Evolutionary conservation across 2,329 filamentous ascomycete species (phyloP).

Genomic region (Elsinoe fawcettii): DNA sequence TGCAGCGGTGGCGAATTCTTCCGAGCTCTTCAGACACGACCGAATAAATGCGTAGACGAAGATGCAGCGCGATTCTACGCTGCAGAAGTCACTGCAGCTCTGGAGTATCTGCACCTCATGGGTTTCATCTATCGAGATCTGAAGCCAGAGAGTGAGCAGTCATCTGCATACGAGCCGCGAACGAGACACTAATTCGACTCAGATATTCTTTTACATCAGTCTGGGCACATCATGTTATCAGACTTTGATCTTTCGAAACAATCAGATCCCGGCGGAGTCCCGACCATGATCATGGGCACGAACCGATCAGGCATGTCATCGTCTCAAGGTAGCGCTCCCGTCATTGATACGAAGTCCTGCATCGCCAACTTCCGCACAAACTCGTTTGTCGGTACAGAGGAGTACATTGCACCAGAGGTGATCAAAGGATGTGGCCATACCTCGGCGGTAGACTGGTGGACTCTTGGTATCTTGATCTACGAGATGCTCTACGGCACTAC

Average conservation of each 20-base stretch:
- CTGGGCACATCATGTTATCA: constrained; percentile 99
- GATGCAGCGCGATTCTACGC: constrained; percentile 97
- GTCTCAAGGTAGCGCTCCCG: constrained; percentile 59
- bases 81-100: constrained; percentile 88
- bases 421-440: constrained; percentile 98
- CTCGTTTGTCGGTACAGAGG: constrained; percentile 95
- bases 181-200: constrained; percentile 30
- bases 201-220: constrained; percentile 97
- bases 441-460: constrained; percentile 99
- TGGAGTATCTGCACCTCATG: constrained; percentile 97
- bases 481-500: constrained; percentile 99
- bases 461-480: constrained; percentile 90
- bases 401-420: constrained; percentile 97
- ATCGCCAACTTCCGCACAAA: constrained; percentile 98
- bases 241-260: constrained; percentile 98
- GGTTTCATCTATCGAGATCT: constrained; percentile 97
- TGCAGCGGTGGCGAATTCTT: constrained; percentile 99
- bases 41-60: constrained; percentile 94
- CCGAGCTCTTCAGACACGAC: constrained; percentile 86
- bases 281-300: constrained; percentile 87
- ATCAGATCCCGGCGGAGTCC: constrained; percentile 88
- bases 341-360: constrained; percentile 98
- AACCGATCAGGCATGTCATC: constrained; percentile 73
- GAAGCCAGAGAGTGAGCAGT: constrained; percentile 81
- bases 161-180: background rate